Base-by-base conservation (phyloP, 371 early-diverging fungal species). In the Saksenaea oblongispora region DNA sequence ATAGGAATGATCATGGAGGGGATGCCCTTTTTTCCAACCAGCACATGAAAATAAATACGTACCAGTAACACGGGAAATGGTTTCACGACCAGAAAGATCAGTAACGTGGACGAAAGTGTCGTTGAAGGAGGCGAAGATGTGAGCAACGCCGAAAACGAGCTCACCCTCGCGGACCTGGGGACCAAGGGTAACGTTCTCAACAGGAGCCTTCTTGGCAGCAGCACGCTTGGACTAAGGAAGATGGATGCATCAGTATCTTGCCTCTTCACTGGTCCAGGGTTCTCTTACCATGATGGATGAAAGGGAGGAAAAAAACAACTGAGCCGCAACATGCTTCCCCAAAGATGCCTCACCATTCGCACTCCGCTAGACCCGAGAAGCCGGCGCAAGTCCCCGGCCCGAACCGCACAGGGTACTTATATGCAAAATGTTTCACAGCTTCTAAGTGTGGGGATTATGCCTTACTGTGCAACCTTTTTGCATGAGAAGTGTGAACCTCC, bases 41-140 rank as follows among this genome's bases (percentile, higher is more conserved):
- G 56, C 24, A 34, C 39, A 63, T 51, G 54, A 13, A 63, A 35
- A 51, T 5, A 27, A n/a, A 13, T 34, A 15, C 83, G 54, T 86
- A 93, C 99, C 99, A 76, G 99, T 99, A 69, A 99, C 94, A 88
- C 99, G 97, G 81, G 91, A 87, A 80, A 99, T 97, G 83, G 99
- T 99, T 89, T 99, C 99, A 79, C 97, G 92, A 56, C 99, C 99
- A 67, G 99, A 96, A 72, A 99, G 85, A 96, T 99, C 99, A 64
- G 99, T 99, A 68, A 99, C 93, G 89, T 99, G 99, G 75, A 93
- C 86, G 75, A 99, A 98, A 74, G 99, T 99, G 84, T 99, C 99
- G 93, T 99, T 99, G 93, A 95, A 98, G 58, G 96, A 94, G 79
- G 99, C 99, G 74, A 93, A 98, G 84, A 99, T 99, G 92, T 98